phyloP scores from a whole-genome alignment of 345 rosid species.

The Kernera saxatilis region DNA sequence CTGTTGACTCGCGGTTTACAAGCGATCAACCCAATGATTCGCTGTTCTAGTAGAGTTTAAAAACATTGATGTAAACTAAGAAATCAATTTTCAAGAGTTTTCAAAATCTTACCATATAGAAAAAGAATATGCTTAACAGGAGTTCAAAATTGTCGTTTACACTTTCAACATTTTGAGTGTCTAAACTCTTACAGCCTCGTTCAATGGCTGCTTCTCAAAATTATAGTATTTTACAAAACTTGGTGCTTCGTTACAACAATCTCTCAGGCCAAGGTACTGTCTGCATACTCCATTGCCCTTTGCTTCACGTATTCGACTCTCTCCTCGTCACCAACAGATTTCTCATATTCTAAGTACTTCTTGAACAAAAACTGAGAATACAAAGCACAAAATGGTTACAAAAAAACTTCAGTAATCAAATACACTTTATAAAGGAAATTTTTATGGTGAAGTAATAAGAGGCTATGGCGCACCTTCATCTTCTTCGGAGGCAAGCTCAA shows the following conservation, averaged over 20 bases:
- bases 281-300: conserved; percentile 82
- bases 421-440: not conserved
- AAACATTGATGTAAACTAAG: too few relatives aligned
- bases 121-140: not conserved
- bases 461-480: conserved; percentile 54
- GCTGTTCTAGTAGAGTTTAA: too few relatives aligned
- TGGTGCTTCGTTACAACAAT: conserved; percentile 8
- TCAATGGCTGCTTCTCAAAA: conserved; percentile 12
- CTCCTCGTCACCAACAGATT: conserved; percentile 51
- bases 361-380: conserved; percentile 75
- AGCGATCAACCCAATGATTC: too few relatives aligned
- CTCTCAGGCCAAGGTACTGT: conserved; percentile 38
- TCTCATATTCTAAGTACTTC: conserved; percentile 80
- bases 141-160: not conserved
- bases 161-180: not conserved
- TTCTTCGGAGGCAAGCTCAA: conserved; percentile 81
- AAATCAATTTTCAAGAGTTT: too few relatives aligned
- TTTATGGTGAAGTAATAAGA: not conserved
- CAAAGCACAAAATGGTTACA: not conserved
- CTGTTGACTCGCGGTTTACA: too few relatives aligned
- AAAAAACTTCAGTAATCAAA: not conserved
- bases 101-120: not conserved
- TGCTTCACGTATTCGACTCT: conserved; percentile 61
- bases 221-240: not conserved
- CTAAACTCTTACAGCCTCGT: not conserved